A percentile compares a stretch with the other conserved stretches of the same genome.
phyloP scores from a whole-genome alignment of 306 rosid species.

The Ochetophila trinervis region DNA sequence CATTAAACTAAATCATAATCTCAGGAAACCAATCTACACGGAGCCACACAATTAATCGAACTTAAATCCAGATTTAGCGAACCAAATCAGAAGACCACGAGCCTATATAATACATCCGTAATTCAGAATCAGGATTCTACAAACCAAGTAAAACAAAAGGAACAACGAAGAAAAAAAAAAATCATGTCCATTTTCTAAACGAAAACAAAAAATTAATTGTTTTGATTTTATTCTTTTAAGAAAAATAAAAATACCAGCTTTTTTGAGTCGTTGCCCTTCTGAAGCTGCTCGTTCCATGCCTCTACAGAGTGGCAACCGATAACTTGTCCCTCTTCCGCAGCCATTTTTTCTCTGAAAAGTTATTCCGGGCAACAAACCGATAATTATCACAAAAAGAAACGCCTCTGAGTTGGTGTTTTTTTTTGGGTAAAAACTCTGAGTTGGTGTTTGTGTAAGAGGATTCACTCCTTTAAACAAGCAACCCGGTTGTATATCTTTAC shows the following conservation, averaged over 20 bases:
- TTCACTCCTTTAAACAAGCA: constrained; percentile 18
- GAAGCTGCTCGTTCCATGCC: constrained; percentile 58
- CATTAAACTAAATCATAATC: background rate
- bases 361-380: constrained; percentile 14
- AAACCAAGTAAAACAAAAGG: background rate
- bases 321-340: constrained; percentile 71
- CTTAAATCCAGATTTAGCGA: background rate
- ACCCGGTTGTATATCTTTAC: background rate
- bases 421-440: background rate
- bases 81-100: constrained; percentile 12
- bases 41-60: too few relatives aligned
- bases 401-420: background rate
- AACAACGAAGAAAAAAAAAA: background rate
- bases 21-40: too few relatives aligned
- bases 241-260: constrained; percentile 40
- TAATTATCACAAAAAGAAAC: background rate
- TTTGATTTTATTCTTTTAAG: too few relatives aligned
- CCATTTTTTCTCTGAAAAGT: constrained; percentile 28
- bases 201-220: background rate
- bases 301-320: constrained; percentile 60
- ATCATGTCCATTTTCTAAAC: background rate
- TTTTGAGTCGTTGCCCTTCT: constrained; percentile 56
- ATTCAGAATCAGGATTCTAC: constrained; percentile 13
- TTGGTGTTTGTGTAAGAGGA: background rate
- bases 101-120: constrained; percentile 15